Conservation (phyloP, 768 basidiomycete genomes). For the Suillus subalutaceus region DNA sequence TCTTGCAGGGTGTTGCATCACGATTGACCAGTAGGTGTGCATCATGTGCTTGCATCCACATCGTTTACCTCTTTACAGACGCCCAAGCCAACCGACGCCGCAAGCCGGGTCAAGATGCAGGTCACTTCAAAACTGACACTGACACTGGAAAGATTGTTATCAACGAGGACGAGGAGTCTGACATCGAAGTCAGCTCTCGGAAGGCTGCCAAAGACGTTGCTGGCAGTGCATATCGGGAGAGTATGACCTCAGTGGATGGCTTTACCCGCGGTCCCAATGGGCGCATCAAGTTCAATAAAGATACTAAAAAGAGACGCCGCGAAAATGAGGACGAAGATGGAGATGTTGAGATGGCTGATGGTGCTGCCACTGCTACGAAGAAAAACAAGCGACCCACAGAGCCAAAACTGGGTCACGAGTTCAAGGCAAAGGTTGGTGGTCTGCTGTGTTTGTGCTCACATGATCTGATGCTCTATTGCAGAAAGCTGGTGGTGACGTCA, state of each 20-base stretch:
- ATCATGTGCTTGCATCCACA: not conserved
- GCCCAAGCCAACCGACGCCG: conserved; percentile 53
- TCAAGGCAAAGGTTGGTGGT: conserved; percentile 86
- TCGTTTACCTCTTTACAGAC: conserved; percentile 33
- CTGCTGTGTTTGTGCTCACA: conserved; percentile 2
- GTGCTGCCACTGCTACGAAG: conserved; percentile 47
- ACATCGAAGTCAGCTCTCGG: conserved; percentile 42
- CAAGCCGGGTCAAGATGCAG: conserved; percentile 85
- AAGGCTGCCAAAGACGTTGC: conserved; percentile 54
- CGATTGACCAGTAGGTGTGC: conserved; percentile 65
- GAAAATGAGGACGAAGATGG: conserved; percentile 61
- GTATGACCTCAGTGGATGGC: conserved; percentile 83
- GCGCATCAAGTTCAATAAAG: conserved; percentile 92
- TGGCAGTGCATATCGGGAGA: conserved; percentile 84
- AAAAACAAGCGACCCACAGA: conserved; percentile 58
- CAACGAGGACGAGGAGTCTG: conserved; percentile 57
- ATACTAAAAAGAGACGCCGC: conserved; percentile 90
- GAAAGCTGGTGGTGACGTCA: conserved; percentile 95
- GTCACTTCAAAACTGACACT: conserved; percentile 85
- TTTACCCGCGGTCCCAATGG: conserved; percentile 86
- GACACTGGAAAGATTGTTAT: conserved; percentile 83
- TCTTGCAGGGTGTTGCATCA: conserved; percentile 78
- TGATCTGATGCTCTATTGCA: conserved; percentile 35
- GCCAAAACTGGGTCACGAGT: conserved; percentile 78
- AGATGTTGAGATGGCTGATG: conserved; percentile 81